Base-by-base conservation (phyloP, 116 monocot species). In the Cymodocea nodosa region DNA sequence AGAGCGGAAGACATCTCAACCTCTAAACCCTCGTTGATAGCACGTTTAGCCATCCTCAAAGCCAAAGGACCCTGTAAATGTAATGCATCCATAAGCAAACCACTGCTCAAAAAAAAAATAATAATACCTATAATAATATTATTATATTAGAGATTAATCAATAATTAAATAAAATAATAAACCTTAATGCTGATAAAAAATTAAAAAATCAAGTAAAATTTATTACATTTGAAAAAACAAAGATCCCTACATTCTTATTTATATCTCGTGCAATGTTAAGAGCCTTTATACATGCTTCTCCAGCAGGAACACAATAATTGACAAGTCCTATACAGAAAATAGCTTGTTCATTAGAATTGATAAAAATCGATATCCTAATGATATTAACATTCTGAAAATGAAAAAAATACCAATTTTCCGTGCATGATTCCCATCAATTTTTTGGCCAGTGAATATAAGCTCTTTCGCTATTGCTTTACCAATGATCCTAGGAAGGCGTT, bases 381-480 rank as follows among this genome's bases (percentile, higher is more conserved):
- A 35, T 19, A 12, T 30, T 23, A 34, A 77, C 62, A 63, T 51
- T 3, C 11, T 44, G 11, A 6, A 44, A 44, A 44, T 44, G 44
- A 50, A 11, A 70, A 49, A 22, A 62, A 65, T 71, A 93, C 92
- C 88, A 50, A 85, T 77, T 8, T 81, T 73, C 39, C 78, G 15
- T 51, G 95, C 95, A 78, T 95, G 83, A 25, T 67, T 80, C 2
- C 71, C 84, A 75, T 77, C 70, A 66, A 90, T 62, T 62, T 76
- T 90, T 51, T 85, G 74, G 50, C 85, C 87, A 19, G 95, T 90
- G 70, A 79, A 95, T 70, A 95, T 87, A 34, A 95, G 81, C 67
- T 95, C 95, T 71, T 95, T 95, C 7, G 90, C 95, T 24, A 61
- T 40, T n/a, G 83, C 75, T 73, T 64, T 85, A 52, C 95, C 95